Evolutionary conservation across 2,329 filamentous ascomycete genomes (phyloP), one percentile per base, ranked within the genome.

Genomic region (Penicillium occitanis): DNA sequence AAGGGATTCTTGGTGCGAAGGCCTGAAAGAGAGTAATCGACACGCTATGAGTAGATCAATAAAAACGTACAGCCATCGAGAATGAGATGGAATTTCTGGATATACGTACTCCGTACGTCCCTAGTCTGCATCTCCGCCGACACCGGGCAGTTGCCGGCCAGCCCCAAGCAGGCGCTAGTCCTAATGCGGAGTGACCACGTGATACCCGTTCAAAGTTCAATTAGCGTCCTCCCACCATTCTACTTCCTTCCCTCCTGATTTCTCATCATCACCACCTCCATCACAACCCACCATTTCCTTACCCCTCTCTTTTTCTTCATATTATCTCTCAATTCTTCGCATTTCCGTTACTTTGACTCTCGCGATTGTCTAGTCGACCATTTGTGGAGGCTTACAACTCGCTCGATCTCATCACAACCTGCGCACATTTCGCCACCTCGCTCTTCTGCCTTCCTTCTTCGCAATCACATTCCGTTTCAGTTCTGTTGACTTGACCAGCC

Each of bases 1-100:
- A 87, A 88, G 73, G 91, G 91, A 0, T 83, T 97, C 66, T 77
- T 92, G 66, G 90, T 97, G n/a, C 86, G 95, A 69, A 86, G 88
- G 66, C 92, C 90, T 73, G 94, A 97, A 82, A 76, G 59, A 60
- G 57, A 55, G 13, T 63, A 13, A 44, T 22, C 2, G n/a, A 37
- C 30, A 35, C 2, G 19, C 5, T 57, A 14, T 22, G n/a, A 6
- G 8, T 22, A 57, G 30, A 40, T 25, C 33, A 37, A 25, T 37
- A 19, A 22, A 57, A 57, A 17, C n/a, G 17, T 19, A 35, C n/a
- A 6, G 17, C 17, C 8, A n/a, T n/a, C 8, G 7, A 53, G 48
- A n/a, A 28, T 51, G 48, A 14, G 22, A 17, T 17, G 48, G 17
- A 28, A 10, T 35, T 35, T 5, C 11, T 51, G 8, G 33, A 11